A percentile compares a stretch with the other conserved stretches of the same genome.
Conservation (phyloP, 108 stramenopile genomes). For the Discostella stelligeroides region DNA sequence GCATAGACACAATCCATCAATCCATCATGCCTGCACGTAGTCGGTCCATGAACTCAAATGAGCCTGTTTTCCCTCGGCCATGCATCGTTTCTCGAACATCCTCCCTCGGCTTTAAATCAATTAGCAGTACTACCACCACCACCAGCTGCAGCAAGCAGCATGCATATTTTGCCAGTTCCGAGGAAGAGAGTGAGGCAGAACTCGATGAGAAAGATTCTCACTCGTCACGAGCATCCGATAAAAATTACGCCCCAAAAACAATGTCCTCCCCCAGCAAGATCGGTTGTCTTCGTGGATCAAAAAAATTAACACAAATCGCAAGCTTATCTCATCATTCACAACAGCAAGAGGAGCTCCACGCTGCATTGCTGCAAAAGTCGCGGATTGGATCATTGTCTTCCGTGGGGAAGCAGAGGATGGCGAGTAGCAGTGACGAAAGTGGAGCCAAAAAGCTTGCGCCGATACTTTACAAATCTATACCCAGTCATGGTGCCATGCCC, state of each 20-base stretch:
- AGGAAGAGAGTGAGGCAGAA: conserved; percentile 52
- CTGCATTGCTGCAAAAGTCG: background rate
- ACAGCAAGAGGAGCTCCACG: background rate
- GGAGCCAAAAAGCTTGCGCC: background rate
- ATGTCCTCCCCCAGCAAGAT: background rate
- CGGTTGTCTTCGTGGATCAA: conserved; percentile 9
- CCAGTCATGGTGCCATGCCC: background rate
- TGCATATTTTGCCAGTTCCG: conserved; percentile 38
- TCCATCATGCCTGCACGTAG: background rate
- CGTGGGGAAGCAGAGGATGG: background rate
- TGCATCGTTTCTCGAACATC: background rate
- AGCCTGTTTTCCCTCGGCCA: no score
- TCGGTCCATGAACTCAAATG: no score
- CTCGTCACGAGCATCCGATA: conserved; percentile 26
- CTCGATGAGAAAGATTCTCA: conserved; percentile 49
- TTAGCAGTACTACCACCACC: no score
- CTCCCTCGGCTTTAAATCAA: background rate
- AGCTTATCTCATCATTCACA: background rate
- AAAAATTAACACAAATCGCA: conserved; percentile 29
- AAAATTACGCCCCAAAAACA: background rate
- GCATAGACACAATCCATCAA: no score
- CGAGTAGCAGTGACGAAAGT: background rate
- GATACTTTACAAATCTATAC: background rate
- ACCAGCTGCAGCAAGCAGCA: conserved; percentile 5
- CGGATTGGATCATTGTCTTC: background rate